Base-by-base conservation (phyloP, 495 filamentous ascomycete genomes). In the Chlorociboria aeruginascens region DNA sequence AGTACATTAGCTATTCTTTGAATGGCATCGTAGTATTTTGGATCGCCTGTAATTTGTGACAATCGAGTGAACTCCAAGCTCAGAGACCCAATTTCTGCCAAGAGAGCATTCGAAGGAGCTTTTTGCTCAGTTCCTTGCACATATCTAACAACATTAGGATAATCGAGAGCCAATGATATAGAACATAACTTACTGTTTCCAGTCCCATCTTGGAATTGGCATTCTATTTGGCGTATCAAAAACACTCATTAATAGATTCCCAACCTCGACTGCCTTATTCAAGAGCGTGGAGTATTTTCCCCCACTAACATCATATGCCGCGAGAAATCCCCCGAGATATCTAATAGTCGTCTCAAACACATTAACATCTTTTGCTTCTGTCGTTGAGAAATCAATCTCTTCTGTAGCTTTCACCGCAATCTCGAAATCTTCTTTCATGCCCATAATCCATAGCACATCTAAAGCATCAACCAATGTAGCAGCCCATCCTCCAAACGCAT, bases 391-490 rank as follows among this genome's bases (percentile, higher is more conserved):
- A 65, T 90, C 82, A 52, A 96, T 95, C 45, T 79, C 73, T 36
- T 73, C 71, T 9, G 88, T 76, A 4, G 73, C 76, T 32, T 78
- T 69, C 1, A 89, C 78, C 3, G 87, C 90, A 51, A 86, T 81
- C 41, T 86, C 76, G 57, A 95, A 96, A 40, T 95, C 89, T 4
- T 81, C 69, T 57, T 83, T 76, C 59, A 95, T 56, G 7, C 77
- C 86, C 84, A 95, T 88, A 46, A 96, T 89, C 88, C 88, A 96
- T 4, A 96, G 65, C 2, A 83, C 86, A 58, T 96, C 89, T 39
- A 95, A 68, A 10, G 82, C 69, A 69, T 98, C 92, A 3, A 98
- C 86, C 42, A 98, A 63, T 0, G 90, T 95, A 7, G 89, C 92
- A 12, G 81, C 89, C 92, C 92, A 98, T 13, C 85, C 87, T 50